Evolutionary conservation across 768 basidiomycete species (phyloP).

Genomic region (Suillus cothurnatus): DNA sequence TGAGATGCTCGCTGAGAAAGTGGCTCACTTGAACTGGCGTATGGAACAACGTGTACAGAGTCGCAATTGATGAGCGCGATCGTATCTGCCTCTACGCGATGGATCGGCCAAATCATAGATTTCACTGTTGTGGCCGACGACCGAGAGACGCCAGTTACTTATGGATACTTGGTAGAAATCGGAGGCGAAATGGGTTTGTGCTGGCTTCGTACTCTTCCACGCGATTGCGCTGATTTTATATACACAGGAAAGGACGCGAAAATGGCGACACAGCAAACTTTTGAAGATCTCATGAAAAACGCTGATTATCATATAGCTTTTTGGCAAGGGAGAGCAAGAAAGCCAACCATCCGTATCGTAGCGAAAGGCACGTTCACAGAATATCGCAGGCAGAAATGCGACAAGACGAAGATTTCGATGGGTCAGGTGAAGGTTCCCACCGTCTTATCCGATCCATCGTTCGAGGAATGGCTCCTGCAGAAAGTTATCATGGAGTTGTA

Average conservation of each 20-base stretch:
- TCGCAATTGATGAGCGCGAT: constrained; percentile 1
- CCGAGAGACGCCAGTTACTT: neutral
- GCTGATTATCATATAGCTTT: neutral
- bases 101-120: constrained; percentile 6
- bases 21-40: constrained; percentile 9
- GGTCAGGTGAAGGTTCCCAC: constrained; percentile 15
- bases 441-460: constrained; percentile 6
- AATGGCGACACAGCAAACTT: neutral
- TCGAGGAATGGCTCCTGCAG: constrained; percentile 10
- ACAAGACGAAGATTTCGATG: neutral
- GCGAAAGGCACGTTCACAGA: constrained; percentile 12
- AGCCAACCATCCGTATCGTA: constrained; percentile 14
- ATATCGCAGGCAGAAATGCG: constrained; percentile 10
- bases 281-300: neutral
- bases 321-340: neutral
- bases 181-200: constrained; percentile 1
- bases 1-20: constrained; percentile 5
- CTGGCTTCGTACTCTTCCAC: too few relatives aligned
- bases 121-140: constrained; percentile 11
- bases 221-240: neutral
- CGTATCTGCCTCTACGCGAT: neutral
- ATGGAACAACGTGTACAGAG: neutral
- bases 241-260: neutral
- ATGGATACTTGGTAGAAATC: constrained; percentile 11
- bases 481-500: constrained; percentile 9